These are phyloP conservation scores for Dactylis glomerata DNA, from an alignment of 176 grass and related monocot genomes.

Conservation along the genomic window DNA sequence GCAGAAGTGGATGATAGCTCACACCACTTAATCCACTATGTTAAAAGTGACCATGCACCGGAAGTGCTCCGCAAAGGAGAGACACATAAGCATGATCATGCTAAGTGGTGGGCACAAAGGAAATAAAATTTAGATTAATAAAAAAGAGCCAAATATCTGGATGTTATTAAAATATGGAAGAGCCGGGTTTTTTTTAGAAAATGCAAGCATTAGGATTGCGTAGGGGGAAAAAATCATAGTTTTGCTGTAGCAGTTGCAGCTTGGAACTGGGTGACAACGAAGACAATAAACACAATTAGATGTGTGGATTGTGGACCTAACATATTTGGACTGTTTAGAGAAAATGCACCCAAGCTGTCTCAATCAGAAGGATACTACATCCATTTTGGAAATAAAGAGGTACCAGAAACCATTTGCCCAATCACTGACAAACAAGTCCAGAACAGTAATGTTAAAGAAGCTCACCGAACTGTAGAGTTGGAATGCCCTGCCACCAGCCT, in stretches of 20 bases:
- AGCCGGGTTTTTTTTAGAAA: neutral
- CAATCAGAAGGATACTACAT: neutral
- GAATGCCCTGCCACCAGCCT: conserved; percentile 66
- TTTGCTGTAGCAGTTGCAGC: neutral
- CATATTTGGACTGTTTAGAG: neutral
- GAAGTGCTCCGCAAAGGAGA: conserved; percentile 25
- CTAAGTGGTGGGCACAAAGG: neutral
- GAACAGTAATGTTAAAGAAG: neutral
- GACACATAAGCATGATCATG: neutral
- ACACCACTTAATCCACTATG: conserved; percentile 24
- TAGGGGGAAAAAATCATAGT: neutral
- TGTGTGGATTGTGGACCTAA: neutral
- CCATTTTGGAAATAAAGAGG: neutral
- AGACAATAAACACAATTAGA: conserved; percentile 17
- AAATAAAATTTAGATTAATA: neutral
- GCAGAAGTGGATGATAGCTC: conserved; percentile 18
- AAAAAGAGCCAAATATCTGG: neutral
- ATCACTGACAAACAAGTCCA: neutral
- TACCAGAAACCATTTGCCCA: neutral
- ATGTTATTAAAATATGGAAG: neutral
- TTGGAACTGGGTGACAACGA: conserved; percentile 5
- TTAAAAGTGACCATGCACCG: neutral
- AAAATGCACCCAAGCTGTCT: neutral
- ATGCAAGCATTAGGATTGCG: neutral
- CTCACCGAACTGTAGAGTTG: conserved; percentile 75